These are phyloP conservation scores for Anthracocystis panici-leucophaei DNA, from an alignment of 1,284 basidiomycete species.

Conservation along the genomic window DNA sequence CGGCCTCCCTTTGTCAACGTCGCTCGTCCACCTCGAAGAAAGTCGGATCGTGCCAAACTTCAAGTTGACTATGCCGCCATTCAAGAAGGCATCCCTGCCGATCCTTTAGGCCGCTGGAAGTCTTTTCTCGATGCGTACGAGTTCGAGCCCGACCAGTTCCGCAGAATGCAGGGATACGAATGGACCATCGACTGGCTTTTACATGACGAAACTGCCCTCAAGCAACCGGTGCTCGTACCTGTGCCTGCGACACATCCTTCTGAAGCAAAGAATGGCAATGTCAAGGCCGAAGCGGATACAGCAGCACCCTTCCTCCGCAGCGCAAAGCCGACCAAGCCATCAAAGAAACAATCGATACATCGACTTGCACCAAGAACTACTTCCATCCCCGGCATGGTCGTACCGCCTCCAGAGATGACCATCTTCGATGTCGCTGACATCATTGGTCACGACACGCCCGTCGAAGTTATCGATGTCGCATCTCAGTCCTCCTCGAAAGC, in stretches of 20 bases:
- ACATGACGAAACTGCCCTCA: slow-evolving; percentile 36
- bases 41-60: slow-evolving; percentile 41
- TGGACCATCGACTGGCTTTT: slow-evolving; percentile 62
- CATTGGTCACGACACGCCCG: slow-evolving; percentile 72
- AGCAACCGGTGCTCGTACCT: slow-evolving; percentile 52
- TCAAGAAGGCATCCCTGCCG: slow-evolving; percentile 59
- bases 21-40: slow-evolving; percentile 41
- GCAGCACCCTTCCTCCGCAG: neutral
- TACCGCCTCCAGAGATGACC: slow-evolving; percentile 78
- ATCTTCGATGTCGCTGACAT: slow-evolving; percentile 83
- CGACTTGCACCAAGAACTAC: slow-evolving; percentile 28
- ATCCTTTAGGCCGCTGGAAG: slow-evolving; percentile 56
- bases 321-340: neutral
- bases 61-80: slow-evolving; percentile 62
- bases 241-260: slow-evolving; percentile 2
- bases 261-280: neutral
- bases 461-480: slow-evolving; percentile 69
- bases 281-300: slow-evolving; percentile 8
- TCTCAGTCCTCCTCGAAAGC: slow-evolving; percentile 68
- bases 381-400: slow-evolving; percentile 75
- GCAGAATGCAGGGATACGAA: slow-evolving; percentile 41
- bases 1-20: slow-evolving; percentile 33
- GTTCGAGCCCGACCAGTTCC: slow-evolving; percentile 38
- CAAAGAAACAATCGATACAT: slow-evolving; percentile 9
- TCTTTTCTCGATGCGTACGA: slow-evolving; percentile 42